A percentile compares a stretch with the other conserved stretches of the same genome.
Evolutionary conservation across 768 basidiomycete species (phyloP).

Genomic region (Guyanaporus albipodus): DNA sequence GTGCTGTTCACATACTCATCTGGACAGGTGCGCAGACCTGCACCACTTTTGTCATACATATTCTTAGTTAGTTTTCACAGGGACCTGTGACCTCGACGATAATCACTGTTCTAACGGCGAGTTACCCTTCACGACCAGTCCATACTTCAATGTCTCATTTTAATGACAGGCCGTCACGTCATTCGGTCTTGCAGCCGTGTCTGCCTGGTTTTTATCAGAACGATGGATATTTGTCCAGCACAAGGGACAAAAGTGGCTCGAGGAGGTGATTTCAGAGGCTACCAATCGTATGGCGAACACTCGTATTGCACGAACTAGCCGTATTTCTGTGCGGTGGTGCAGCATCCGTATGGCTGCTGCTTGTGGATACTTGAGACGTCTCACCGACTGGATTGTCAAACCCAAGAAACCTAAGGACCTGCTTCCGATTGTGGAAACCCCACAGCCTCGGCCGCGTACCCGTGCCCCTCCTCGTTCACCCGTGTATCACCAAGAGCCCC

Average conservation of each 20-base stretch:
- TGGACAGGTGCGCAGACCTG: conserved; percentile 44
- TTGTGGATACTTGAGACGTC: conserved; percentile 20
- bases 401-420: conserved; percentile 15
- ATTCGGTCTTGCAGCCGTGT: conserved; percentile 45
- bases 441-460: conserved; percentile 5
- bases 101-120: conserved; percentile 66
- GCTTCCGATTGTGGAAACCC: no score
- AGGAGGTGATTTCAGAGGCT: conserved; percentile 35
- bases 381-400: conserved; percentile 20
- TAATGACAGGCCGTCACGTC: conserved; percentile 33
- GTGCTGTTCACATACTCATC: conserved; percentile 76
- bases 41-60: conserved; percentile 17
- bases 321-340: conserved; percentile 24
- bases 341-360: conserved; percentile 10
- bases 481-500: background rate
- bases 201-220: conserved; percentile 50
- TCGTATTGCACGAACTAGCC: conserved; percentile 19
- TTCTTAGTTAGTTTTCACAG: conserved; percentile 34
- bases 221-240: conserved; percentile 46
- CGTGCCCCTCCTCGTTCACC: conserved; percentile 9
- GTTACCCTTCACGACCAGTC: conserved; percentile 4
- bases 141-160: conserved; percentile 5
- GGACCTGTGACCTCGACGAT: conserved; percentile 57
- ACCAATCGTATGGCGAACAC: conserved; percentile 23
- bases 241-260: conserved; percentile 47